These are phyloP conservation scores for Lentinus brumalis DNA, from an alignment of 768 basidiomycete genomes.

Conservation along the genomic window DNA sequence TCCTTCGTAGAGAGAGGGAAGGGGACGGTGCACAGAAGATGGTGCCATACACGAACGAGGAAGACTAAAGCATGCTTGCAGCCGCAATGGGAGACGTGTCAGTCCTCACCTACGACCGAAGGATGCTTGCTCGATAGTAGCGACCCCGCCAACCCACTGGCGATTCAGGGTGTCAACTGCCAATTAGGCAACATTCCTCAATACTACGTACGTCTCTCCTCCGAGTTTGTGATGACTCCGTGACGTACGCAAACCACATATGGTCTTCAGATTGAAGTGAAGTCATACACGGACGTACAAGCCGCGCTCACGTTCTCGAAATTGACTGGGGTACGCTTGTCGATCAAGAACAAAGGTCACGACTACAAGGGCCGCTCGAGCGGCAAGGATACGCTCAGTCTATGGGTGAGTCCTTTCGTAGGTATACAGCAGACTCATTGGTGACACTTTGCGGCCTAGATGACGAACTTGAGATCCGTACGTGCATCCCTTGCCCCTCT, in stretches of 20 bases:
- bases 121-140: constrained; percentile 50
- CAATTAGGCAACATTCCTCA: constrained; percentile 29
- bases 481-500: neutral
- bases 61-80: constrained; percentile 7
- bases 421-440: neutral
- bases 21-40: neutral
- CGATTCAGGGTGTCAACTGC: constrained; percentile 24
- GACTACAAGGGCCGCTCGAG: constrained; percentile 36
- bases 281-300: constrained; percentile 23
- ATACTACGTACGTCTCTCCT: constrained; percentile 26
- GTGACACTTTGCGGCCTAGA: constrained; percentile 6
- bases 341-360: constrained; percentile 38
- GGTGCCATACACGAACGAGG: neutral
- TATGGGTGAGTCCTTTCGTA: constrained; percentile 27
- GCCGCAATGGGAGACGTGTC: constrained; percentile 61
- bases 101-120: constrained; percentile 37
- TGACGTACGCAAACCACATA: neutral
- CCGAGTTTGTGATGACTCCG: neutral
- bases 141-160: constrained; percentile 24
- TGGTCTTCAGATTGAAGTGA: constrained; percentile 29
- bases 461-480: constrained; percentile 21
- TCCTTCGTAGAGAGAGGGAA: neutral
- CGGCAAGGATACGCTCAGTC: constrained; percentile 25
- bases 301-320: constrained; percentile 30
- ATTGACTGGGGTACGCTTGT: constrained; percentile 26